These are phyloP conservation scores for Pseudohalonectria lignicola DNA, from an alignment of 2,329 filamentous ascomycete species.

Conservation along the genomic window DNA sequence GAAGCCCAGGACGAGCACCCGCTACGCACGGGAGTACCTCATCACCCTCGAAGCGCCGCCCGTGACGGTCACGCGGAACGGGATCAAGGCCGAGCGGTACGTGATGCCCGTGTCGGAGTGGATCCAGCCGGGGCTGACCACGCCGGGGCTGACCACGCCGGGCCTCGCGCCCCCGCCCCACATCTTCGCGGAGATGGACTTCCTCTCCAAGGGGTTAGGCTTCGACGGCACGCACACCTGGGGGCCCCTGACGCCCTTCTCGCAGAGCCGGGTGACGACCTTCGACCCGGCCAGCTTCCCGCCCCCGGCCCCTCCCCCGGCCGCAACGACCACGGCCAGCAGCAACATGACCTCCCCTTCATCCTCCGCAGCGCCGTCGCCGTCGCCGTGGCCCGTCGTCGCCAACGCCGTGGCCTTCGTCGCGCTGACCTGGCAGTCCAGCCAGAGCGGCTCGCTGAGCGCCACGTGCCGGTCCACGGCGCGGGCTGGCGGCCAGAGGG, in stretches of 20 bases:
- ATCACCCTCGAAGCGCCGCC: background rate
- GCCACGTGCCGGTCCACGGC: background rate
- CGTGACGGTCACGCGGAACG: background rate
- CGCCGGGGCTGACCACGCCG: too few relatives aligned
- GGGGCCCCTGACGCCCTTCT: slow-evolving; percentile 1
- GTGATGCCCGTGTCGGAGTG: slow-evolving; percentile 1
- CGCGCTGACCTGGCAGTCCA: background rate
- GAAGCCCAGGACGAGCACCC: background rate
- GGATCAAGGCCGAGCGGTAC: slow-evolving; percentile 2
- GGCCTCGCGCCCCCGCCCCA: background rate
- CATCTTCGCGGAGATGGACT: slow-evolving; percentile 1
- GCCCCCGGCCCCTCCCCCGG: background rate
- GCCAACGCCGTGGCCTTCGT: background rate
- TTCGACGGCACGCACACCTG: slow-evolving; percentile 1
- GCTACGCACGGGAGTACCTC: slow-evolving; percentile 1
- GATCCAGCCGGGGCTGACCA: slow-evolving; percentile 2
- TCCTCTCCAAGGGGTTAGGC: background rate
- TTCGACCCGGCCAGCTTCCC: slow-evolving; percentile 1
- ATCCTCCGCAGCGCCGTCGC: background rate
- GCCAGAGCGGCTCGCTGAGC: background rate
- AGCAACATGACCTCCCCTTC: background rate
- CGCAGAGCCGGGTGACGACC: background rate
- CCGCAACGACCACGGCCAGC: background rate
- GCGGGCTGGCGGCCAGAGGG: background rate
- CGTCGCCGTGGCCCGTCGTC: background rate